phyloP scores from a whole-genome alignment of 176 grass and related monocot genomes.

The Areca catechu region DNA sequence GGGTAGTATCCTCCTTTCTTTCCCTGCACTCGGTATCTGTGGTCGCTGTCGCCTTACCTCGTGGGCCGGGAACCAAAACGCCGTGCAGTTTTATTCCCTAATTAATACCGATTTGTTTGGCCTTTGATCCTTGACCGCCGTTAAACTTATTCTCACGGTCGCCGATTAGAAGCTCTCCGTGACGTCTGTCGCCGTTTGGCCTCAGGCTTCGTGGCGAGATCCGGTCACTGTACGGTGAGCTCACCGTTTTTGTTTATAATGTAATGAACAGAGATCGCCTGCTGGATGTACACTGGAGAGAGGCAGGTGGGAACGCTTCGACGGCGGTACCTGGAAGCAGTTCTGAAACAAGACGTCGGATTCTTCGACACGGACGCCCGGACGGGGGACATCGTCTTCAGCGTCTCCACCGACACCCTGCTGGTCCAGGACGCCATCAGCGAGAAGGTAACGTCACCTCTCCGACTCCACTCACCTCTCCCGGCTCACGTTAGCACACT shows the following conservation, averaged over 20 bases:
- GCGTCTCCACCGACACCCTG: slow-evolving; percentile 85
- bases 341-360: slow-evolving; percentile 87
- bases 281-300: slow-evolving; percentile 98
- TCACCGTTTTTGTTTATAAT: neutral
- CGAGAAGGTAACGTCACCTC: slow-evolving; percentile 42
- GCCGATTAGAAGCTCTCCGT: too few species aligned
- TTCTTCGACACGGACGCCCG: slow-evolving; percentile 98
- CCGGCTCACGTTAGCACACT: too few species aligned
- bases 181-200: too few species aligned
- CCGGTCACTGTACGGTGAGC: neutral
- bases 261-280: slow-evolving; percentile 61
- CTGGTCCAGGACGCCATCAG: slow-evolving; percentile 95
- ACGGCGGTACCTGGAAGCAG: slow-evolving; percentile 74
- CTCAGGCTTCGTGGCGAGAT: too few species aligned
- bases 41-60: slow-evolving; percentile 21
- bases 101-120: too few species aligned
- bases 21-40: slow-evolving; percentile 25
- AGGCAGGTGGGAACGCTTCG: slow-evolving; percentile 74
- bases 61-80: too few species aligned
- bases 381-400: slow-evolving; percentile 91
- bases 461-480: too few species aligned
- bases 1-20: too few species aligned
- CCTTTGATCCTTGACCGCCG: too few species aligned
- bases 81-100: too few species aligned
- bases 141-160: too few species aligned